Conservation (phyloP, 306 rosid species). For the Aeschynomene evenia region DNA sequence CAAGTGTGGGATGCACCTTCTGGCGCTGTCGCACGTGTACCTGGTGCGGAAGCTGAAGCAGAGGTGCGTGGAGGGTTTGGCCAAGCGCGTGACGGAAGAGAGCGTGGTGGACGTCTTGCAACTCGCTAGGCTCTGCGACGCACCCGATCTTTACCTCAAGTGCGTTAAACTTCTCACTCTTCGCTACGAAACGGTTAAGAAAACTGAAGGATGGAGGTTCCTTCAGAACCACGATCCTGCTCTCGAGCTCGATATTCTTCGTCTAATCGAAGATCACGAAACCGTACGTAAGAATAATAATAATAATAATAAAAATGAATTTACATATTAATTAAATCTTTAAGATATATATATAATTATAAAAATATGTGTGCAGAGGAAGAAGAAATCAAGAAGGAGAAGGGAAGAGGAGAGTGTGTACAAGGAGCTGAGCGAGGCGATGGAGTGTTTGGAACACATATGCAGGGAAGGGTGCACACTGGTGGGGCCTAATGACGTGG, state of each 20-base stretch:
- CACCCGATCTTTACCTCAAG: constrained; percentile 76
- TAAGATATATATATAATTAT: no score
- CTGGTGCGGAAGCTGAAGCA: constrained; percentile 57
- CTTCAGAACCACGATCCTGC: constrained; percentile 63
- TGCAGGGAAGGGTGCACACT: constrained; percentile 76
- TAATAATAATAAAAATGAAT: no score
- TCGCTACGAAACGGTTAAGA: constrained; percentile 51
- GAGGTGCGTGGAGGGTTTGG: constrained; percentile 49
- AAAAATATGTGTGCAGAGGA: no score
- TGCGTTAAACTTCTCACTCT: constrained; percentile 48
- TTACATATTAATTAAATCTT: no score
- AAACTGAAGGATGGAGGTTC: constrained; percentile 85
- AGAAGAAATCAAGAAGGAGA: constrained; percentile 44
- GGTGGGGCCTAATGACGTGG: constrained; percentile 60
- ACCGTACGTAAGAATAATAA: no score
- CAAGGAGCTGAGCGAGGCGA: constrained; percentile 68
- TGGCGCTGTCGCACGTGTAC: constrained; percentile 77
- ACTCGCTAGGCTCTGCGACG: constrained; percentile 74
- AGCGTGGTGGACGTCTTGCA: constrained; percentile 83
- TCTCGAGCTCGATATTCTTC: constrained; percentile 62
- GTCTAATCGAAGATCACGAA: constrained; percentile 58
- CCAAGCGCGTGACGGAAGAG: constrained; percentile 47
- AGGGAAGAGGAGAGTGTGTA: constrained; percentile 58
- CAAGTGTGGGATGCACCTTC: constrained; percentile 68
- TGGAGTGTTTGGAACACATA: constrained; percentile 90